phyloP scores from a whole-genome alignment of 2,329 filamentous ascomycete species.

The Cryphonectria japonica region DNA sequence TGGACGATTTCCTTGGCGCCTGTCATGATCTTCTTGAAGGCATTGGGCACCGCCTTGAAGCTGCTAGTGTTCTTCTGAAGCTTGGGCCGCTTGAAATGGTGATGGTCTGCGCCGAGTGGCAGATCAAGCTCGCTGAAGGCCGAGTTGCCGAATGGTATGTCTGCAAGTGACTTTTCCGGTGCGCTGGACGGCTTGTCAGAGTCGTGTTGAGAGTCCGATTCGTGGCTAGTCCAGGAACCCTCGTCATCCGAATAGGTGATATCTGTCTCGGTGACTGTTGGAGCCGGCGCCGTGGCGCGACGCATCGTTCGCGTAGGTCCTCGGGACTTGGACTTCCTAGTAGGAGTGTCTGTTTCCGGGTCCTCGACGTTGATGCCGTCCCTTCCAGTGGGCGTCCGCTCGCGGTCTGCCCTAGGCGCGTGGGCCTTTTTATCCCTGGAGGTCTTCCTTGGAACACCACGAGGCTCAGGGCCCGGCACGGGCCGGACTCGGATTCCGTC shows the following conservation, averaged over 20 bases:
- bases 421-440: conserved; percentile 34
- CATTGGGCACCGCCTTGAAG: conserved; percentile 64
- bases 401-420: conserved; percentile 33
- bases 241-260: conserved; percentile 38
- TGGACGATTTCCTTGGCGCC: conserved; percentile 69
- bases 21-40: conserved; percentile 66
- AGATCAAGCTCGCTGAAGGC: conserved; percentile 69
- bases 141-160: conserved; percentile 67
- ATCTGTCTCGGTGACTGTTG: conserved; percentile 35
- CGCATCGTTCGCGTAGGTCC: conserved; percentile 13
- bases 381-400: conserved; percentile 32
- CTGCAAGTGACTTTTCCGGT: conserved; percentile 58
- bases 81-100: conserved; percentile 49
- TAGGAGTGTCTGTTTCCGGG: conserved; percentile 38
- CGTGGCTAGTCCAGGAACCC: conserved; percentile 38
- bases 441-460: conserved; percentile 36
- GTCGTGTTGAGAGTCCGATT: conserved; percentile 27
- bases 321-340: conserved; percentile 29
- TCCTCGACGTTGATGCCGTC: conserved; percentile 43
- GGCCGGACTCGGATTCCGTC: conserved; percentile 43
- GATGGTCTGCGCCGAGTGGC: conserved; percentile 52
- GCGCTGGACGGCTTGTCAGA: conserved; percentile 47
- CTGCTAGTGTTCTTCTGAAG: conserved; percentile 54
- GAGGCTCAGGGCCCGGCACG: conserved; percentile 36
- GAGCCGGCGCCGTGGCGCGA: conserved; percentile 24